Conservation (phyloP, 352 stramenopile species). For the Phytopythium delawarense region DNA sequence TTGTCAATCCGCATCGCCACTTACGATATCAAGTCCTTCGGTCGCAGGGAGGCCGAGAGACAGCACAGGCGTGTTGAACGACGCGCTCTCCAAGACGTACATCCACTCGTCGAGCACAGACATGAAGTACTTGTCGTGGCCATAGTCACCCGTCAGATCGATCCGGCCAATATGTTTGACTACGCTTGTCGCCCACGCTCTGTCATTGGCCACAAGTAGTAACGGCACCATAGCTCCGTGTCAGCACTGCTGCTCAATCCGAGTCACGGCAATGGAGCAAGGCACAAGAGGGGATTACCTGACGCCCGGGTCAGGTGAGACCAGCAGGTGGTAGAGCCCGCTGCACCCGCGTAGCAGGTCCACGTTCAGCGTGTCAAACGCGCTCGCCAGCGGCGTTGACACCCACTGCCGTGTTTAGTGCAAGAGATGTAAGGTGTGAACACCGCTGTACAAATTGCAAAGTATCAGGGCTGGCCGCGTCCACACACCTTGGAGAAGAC, state of each 20-base stretch:
- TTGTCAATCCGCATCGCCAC: neutral
- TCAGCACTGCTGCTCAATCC: neutral
- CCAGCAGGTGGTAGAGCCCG: slow-evolving; percentile 68
- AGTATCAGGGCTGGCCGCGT: neutral
- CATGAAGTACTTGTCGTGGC: slow-evolving; percentile 43
- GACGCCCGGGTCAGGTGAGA: slow-evolving; percentile 75
- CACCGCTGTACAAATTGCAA: neutral
- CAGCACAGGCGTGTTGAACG: slow-evolving; percentile 68
- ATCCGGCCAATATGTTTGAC: slow-evolving; percentile 56
- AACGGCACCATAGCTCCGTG: neutral
- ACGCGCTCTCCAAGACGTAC: slow-evolving; percentile 77
- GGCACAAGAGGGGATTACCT: slow-evolving; percentile 26
- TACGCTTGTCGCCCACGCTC: slow-evolving; percentile 57
- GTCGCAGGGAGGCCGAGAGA: slow-evolving; percentile 67
- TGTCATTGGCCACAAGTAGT: slow-evolving; percentile 12
- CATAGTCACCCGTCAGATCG: slow-evolving; percentile 46
- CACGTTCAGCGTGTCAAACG: slow-evolving; percentile 35
- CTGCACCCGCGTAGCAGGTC: slow-evolving; percentile 52
- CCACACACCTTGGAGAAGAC: slow-evolving; percentile 56
- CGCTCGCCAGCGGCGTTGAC: slow-evolving; percentile 22
- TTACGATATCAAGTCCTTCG: slow-evolving; percentile 63
- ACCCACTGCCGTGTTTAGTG: slow-evolving; percentile 34
- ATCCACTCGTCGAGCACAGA: slow-evolving; percentile 85
- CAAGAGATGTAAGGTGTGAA: neutral
- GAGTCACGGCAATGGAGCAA: neutral